Percentiles rank a stretch among this genome's conserved stretches.
Evolutionary conservation across 2,329 filamentous ascomycete genomes (phyloP).

Genomic region (Colletotrichum sp.): DNA sequence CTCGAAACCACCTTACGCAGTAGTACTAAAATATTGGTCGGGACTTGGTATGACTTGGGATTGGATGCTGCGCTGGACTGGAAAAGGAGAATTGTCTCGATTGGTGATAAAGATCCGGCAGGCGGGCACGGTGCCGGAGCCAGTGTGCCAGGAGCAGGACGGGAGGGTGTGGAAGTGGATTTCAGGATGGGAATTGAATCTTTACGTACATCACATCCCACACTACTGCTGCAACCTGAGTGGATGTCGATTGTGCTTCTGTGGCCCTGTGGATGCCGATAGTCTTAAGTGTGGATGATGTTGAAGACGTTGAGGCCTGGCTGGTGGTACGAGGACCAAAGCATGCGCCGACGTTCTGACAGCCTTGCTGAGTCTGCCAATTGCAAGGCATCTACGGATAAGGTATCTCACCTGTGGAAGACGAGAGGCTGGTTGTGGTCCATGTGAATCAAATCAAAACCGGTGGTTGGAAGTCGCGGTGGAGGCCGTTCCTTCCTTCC

Average conservation of each 20-base stretch:
- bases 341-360: neutral
- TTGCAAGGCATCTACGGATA: neutral
- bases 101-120: conserved; percentile 10
- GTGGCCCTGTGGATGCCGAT: neutral
- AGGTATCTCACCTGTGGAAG: neutral
- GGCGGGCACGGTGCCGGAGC: neutral
- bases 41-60: neutral
- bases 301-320: neutral
- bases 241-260: neutral
- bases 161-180: neutral
- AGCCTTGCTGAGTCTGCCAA: neutral
- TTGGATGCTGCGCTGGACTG: neutral
- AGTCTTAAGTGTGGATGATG: neutral
- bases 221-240: neutral
- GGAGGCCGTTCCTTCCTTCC: neutral
- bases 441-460: neutral
- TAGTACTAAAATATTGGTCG: neutral
- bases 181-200: neutral
- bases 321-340: neutral
- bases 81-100: conserved; percentile 1
- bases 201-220: neutral
- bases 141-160: neutral
- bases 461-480: neutral
- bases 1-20: neutral
- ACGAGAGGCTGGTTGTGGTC: neutral